Conservation (phyloP, 106 monocot species). For the Dendrobium catenatum region DNA sequence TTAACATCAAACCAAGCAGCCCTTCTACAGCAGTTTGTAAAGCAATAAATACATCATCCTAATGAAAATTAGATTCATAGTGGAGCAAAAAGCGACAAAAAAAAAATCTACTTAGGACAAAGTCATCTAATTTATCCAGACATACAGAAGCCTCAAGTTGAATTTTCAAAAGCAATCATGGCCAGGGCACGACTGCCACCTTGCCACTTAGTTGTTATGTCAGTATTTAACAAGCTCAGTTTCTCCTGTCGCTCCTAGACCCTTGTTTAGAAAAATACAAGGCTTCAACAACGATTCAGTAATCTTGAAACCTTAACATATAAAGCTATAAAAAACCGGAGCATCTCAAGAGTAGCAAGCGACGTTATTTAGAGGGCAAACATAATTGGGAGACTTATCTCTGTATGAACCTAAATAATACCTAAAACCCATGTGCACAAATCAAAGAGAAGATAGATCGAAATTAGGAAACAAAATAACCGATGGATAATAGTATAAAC, state of each 20-base stretch:
- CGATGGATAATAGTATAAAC: neutral
- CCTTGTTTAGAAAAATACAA: neutral
- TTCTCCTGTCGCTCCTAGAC: neutral
- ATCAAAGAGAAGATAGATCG: neutral
- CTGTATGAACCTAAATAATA: neutral
- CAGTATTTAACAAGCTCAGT: neutral
- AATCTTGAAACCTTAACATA: neutral
- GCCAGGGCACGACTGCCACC: neutral
- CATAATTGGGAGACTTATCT: too few species aligned
- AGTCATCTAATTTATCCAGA: too few species aligned
- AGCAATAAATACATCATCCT: neutral
- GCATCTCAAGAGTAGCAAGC: neutral
- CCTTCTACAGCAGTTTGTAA: neutral
- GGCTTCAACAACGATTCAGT: neutral
- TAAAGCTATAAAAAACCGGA: neutral
- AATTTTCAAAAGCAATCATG: neutral
- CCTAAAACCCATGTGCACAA: neutral
- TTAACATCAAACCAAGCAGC: neutral
- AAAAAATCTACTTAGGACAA: neutral
- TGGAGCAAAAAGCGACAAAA: neutral
- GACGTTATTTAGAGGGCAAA: neutral
- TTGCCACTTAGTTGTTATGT: neutral
- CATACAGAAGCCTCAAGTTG: neutral
- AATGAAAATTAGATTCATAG: neutral
- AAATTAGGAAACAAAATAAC: neutral